Conservation (phyloP, 257 asterid genomes). For the Galeopsis tetrahit region DNA sequence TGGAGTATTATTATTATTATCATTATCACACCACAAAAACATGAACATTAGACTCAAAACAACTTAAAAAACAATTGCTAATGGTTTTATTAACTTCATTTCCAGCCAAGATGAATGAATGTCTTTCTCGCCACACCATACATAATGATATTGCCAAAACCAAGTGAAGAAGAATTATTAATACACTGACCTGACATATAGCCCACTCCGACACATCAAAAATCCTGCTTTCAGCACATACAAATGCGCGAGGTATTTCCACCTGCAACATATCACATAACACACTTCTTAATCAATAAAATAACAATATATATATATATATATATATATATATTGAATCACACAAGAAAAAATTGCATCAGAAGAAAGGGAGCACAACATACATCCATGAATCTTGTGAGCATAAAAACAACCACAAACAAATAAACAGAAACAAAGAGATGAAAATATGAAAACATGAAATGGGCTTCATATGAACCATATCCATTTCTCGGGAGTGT, state of each 20-base stretch:
- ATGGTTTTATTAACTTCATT: not conserved
- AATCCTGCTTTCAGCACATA: conserved; percentile 93
- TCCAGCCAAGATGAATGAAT: not conserved
- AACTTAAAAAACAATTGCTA: not conserved
- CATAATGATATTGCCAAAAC: conserved; percentile 12
- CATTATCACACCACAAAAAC: not conserved
- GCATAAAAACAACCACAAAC: not conserved
- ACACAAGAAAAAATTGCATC: not conserved
- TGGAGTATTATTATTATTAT: not conserved
- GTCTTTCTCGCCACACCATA: not conserved
- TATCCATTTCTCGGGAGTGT: not conserved
- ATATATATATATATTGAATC: conserved; percentile 1
- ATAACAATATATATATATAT: not conserved
- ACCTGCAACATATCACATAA: conserved; percentile 48
- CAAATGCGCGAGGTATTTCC: conserved; percentile 98
- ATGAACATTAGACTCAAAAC: not conserved
- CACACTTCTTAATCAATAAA: not conserved
- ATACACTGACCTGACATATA: conserved; percentile 83
- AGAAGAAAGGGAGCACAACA: not conserved
- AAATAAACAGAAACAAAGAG: not conserved
- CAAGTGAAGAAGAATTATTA: not conserved
- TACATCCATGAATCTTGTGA: conserved; percentile 13
- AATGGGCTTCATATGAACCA: not conserved
- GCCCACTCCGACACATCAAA: conserved; percentile 99
- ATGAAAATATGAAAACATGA: not conserved